These are phyloP conservation scores for Aspergillus pseudotamarii DNA, from an alignment of 2,329 filamentous ascomycete species.

Conservation along the genomic window DNA sequence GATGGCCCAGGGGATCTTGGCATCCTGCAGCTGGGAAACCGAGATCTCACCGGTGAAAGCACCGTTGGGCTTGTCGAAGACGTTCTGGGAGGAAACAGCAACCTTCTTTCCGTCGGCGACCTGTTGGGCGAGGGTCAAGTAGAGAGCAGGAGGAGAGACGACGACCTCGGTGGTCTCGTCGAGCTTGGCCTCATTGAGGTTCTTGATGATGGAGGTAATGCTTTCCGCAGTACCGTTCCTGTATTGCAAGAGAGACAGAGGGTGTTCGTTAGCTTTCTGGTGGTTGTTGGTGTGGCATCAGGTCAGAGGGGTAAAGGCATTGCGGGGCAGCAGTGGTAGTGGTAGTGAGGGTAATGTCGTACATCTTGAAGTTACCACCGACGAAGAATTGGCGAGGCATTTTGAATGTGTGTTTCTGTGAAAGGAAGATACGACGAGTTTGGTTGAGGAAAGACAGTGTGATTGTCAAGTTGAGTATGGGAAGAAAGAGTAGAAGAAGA, in stretches of 20 bases:
- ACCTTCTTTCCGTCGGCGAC: constrained; percentile 69
- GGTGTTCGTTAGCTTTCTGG: constrained; percentile 14
- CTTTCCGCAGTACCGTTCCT: constrained; percentile 93
- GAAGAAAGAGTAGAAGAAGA: constrained; percentile 5
- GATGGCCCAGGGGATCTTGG: constrained; percentile 84
- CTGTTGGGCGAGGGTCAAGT: constrained; percentile 84
- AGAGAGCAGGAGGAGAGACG: constrained; percentile 85
- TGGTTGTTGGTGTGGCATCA: constrained; percentile 8
- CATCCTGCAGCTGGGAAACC: constrained; percentile 86
- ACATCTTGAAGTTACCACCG: constrained; percentile 99
- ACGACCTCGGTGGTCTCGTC: constrained; percentile 75
- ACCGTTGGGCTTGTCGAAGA: constrained; percentile 95
- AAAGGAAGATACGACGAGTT: constrained; percentile 14
- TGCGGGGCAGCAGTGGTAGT: constrained; percentile 24
- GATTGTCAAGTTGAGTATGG: constrained; percentile 8
- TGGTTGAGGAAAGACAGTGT: constrained; percentile 9
- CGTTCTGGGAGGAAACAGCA: constrained; percentile 92
- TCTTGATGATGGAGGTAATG: constrained; percentile 87
- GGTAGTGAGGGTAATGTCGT: constrained; percentile 38
- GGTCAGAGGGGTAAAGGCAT: constrained; percentile 23
- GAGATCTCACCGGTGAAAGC: constrained; percentile 98
- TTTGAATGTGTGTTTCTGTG: constrained; percentile 47
- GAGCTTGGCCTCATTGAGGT: constrained; percentile 83
- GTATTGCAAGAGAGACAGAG: constrained; percentile 31
- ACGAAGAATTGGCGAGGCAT: constrained; percentile 98